phyloP scores from a whole-genome alignment of 805 yeast genomes.

The Grigorovia humatica region DNA sequence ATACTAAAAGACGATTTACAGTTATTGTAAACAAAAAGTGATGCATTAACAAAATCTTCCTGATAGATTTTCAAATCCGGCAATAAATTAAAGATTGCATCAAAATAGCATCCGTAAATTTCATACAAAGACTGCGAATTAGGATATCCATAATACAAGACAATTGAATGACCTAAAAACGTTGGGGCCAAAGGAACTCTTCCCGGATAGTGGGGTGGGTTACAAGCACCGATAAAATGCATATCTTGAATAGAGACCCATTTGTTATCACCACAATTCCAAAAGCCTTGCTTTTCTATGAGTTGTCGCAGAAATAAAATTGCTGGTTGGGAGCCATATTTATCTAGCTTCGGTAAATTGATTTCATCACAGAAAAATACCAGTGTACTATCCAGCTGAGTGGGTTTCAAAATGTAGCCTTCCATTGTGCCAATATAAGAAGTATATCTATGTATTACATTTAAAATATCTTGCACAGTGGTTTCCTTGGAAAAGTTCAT shows the following conservation, averaged over 20 bases:
- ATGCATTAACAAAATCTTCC: slow-evolving; percentile 45
- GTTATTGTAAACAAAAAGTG: slow-evolving; percentile 49
- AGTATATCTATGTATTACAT: slow-evolving; percentile 65
- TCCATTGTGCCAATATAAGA: slow-evolving; percentile 40
- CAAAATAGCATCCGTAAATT: slow-evolving; percentile 53
- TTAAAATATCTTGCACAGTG: slow-evolving; percentile 47
- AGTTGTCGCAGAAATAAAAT: slow-evolving; percentile 66
- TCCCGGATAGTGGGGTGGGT: slow-evolving; percentile 77
- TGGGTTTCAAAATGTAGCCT: slow-evolving; percentile 51
- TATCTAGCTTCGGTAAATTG: slow-evolving; percentile 66
- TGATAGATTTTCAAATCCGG: slow-evolving; percentile 53
- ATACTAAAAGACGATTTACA: slow-evolving; percentile 35
- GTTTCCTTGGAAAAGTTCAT: slow-evolving; percentile 81
- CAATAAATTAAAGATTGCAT: slow-evolving; percentile 45
- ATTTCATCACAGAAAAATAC: slow-evolving; percentile 89
- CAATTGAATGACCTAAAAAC: slow-evolving; percentile 54
- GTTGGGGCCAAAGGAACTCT: slow-evolving; percentile 47
- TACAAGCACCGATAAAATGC: slow-evolving; percentile 92
- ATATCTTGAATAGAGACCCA: slow-evolving; percentile 62
- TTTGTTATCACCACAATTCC: slow-evolving; percentile 46
- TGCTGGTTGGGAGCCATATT: slow-evolving; percentile 62
- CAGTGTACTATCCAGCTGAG: slow-evolving; percentile 52
- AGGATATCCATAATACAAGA: slow-evolving; percentile 75
- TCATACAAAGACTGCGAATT: slow-evolving; percentile 47
- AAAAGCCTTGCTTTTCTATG: slow-evolving; percentile 65